Percentiles rank a stretch among this genome's conserved stretches.
Evolutionary conservation across 1,284 basidiomycete genomes (phyloP).

Genomic region (Ganoderma sp.): DNA sequence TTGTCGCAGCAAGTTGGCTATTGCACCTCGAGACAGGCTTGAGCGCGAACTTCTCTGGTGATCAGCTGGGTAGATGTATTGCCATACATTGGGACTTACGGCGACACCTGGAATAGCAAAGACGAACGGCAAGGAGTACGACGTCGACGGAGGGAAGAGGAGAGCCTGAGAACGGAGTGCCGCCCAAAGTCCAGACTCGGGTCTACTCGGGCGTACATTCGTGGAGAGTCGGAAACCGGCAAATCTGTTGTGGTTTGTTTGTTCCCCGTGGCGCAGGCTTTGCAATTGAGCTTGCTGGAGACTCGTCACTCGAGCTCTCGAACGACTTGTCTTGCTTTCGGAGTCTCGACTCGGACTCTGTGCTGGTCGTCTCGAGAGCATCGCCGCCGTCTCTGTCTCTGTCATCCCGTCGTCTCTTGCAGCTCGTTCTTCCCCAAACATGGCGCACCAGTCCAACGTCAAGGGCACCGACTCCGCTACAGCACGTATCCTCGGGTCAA

Average conservation of each 20-base stretch:
- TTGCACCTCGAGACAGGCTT: no score
- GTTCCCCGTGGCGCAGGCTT: neutral
- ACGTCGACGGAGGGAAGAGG: no score
- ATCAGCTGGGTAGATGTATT: no score
- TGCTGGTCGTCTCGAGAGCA: conserved; percentile 6
- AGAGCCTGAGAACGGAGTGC: neutral
- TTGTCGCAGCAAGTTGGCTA: no score
- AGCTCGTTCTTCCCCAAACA: conserved; percentile 35
- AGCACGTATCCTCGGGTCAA: conserved; percentile 92
- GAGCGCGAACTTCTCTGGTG: no score
- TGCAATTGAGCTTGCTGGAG: neutral
- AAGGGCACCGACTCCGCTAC: conserved; percentile 87
- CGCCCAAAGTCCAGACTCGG: neutral
- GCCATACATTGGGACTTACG: no score
- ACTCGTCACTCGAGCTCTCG: no score
- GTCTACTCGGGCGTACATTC: no score
- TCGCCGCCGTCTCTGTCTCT: neutral
- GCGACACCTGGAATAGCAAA: no score
- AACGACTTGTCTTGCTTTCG: neutral
- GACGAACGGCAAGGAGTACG: no score
- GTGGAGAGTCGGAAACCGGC: neutral
- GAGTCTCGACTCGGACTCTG: conserved; percentile 1
- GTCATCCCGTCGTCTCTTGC: conserved; percentile 12
- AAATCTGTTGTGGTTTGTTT: neutral
- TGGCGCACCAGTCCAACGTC: conserved; percentile 67